Evolutionary conservation across 78 protist genomes (phyloP), one percentile per base, ranked within the genome.

Genomic region (Emiliania huxleyi): DNA sequence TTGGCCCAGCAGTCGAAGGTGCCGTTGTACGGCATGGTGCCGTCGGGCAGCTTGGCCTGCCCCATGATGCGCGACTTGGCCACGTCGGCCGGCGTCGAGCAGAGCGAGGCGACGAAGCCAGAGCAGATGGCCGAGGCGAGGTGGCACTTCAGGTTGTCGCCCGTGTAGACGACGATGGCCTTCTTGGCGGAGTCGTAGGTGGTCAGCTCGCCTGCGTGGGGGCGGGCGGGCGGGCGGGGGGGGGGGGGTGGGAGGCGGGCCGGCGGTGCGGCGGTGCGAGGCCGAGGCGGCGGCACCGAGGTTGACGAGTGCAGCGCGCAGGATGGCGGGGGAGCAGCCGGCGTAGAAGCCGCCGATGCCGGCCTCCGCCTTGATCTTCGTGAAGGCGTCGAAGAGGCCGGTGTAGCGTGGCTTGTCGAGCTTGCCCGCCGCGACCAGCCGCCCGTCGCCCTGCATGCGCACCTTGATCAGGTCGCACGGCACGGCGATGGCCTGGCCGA

Each of bases 381-480:
- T 42, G 44, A 97, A 40, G 42, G 96, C 98, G 71, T 94, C 93
- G 69, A 96, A 85, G 46, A 94, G 97, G 94, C 93, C 92, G 44
- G 49, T 95, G 93, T 97, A 73, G 85, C 97, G 96, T 71, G 97
- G 90, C 90, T 95, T 48, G 46, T 81, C 89, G 56, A 81, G 89
- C 55, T 81, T 94, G 22, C 89, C 56, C 38, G 89, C 94, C 15
- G 94, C 94, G 42, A 96, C 95, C 52, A 69, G 49, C 1, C 69
- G 71, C 69, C 83, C 91, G 55, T 95, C 95, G 55, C 49, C 71
- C 48, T 94, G 87, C 96, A 95, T 95, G 56, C 96, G 93, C 77
- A 95, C 95, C 88, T 95, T 69, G 62, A 87, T 42, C 37, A 95
- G 55, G 23, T 95, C 96, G 52, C 95, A 96, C 26, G 96, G 96